Evolutionary conservation across 1,139 yeast species (phyloP), one percentile per base, ranked within the genome.

Genomic region (Pneumocystis canis): DNA sequence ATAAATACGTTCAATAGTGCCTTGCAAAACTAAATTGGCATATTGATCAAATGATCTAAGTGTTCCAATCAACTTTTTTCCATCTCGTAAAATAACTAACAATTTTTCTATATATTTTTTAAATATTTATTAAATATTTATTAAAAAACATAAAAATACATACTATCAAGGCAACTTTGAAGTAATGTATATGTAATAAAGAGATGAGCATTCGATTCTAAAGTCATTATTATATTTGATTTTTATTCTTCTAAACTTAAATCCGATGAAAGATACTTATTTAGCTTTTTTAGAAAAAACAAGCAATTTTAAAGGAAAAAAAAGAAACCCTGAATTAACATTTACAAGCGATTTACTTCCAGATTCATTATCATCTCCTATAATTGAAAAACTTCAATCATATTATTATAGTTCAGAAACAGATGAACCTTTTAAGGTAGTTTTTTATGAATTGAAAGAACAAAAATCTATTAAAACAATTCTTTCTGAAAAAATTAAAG

Each of bases 171-270:
- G 25, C 95, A 85, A 33, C 96, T 96, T 59, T 92, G 89, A 63
- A 92, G 83, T 35, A 96, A 95, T 1, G 97, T 97, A 0, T 97
- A 95, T 0, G 98, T 92, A 62, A 97, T 92, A 76, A 90, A 92
- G 18, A 59, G 54, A 11, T 47, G 54, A 1, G 54, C 6, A 25
- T 25, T 25, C 9, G 54, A 5, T 2, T 47, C 54, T 14, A 47
- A 25, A 47, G 54, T 3, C 54, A 25, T 47, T n/a, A 9, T 41
- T 20, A 5, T 9, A 47, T 25, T 18, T 16, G 16, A 37, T 16
- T 37, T 37, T 37, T 37, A 16, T 16, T 35, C 16, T 37, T 37
- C 16, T 14, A 16, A 37, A 7, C 40, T 9, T 37, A n/a, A n/a
- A n/a, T n/a, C n/a, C n/a, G n/a, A n/a, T n/a, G 53, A 28, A 47